phyloP scores from a whole-genome alignment of 2,329 filamentous ascomycete species.

The Fusarium nematophilum region DNA sequence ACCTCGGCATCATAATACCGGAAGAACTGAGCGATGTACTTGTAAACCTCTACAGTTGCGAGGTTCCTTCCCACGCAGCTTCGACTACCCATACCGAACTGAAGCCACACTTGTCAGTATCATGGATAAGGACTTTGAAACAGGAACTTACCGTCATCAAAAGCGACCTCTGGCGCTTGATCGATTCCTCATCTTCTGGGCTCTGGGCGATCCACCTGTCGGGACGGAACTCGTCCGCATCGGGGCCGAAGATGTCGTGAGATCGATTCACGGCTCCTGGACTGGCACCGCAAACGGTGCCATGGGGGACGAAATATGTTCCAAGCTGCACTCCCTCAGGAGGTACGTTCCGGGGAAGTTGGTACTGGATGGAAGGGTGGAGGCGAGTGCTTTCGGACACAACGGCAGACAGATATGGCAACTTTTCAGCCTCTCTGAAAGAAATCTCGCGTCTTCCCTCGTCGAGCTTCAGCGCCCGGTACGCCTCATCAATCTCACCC shows the following conservation, averaged over 20 bases:
- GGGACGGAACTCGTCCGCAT: conserved; percentile 13
- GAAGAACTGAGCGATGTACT: conserved; percentile 25
- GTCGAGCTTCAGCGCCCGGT: not conserved
- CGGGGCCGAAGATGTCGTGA: conserved; percentile 10
- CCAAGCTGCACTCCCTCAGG: not conserved
- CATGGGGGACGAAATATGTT: conserved; percentile 8
- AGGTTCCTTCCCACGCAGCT: conserved; percentile 20
- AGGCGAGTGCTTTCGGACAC: conserved; percentile 16
- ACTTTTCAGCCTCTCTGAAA: conserved; percentile 18
- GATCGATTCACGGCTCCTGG: conserved; percentile 10
- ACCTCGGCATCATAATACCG: conserved; percentile 11
- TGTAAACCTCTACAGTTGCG: conserved; percentile 17
- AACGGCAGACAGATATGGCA: conserved; percentile 19
- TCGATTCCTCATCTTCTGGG: not conserved
- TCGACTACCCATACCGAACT: conserved; percentile 28
- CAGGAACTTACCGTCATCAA: conserved; percentile 15
- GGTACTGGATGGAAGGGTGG: conserved; percentile 23
- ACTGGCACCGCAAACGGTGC: conserved; percentile 3
- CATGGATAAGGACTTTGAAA: too few relatives aligned
- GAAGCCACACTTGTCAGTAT: not conserved
- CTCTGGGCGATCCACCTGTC: conserved; percentile 7
- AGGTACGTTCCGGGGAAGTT: conserved; percentile 15
- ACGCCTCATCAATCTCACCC: conserved; percentile 13
- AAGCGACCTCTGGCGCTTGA: conserved; percentile 6
- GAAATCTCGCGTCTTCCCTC: conserved; percentile 12